phyloP scores from a whole-genome alignment of 2,329 filamentous ascomycete genomes.

The Volutella citrinella region DNA sequence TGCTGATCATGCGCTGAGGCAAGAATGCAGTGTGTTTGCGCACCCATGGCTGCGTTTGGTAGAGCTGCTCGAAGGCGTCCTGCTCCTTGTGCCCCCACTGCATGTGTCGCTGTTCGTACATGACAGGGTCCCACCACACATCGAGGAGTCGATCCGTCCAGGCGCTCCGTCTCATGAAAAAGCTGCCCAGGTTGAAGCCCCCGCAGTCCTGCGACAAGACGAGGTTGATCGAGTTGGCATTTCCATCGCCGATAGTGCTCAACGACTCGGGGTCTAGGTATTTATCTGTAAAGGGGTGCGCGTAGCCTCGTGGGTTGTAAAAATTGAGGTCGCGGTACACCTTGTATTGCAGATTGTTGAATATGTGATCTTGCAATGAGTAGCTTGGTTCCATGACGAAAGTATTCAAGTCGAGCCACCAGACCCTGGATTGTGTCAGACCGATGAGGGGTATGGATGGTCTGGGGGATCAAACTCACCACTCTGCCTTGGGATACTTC shows the following conservation, averaged over 20 bases:
- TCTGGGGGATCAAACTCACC: slow-evolving; percentile 69
- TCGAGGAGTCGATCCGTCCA: slow-evolving; percentile 93
- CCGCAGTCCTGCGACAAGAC: slow-evolving; percentile 90
- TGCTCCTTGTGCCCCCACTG: slow-evolving; percentile 99
- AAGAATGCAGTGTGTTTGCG: slow-evolving; percentile 85
- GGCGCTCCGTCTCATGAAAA: slow-evolving; percentile 79
- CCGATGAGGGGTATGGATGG: no score
- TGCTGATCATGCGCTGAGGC: slow-evolving; percentile 88
- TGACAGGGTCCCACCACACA: slow-evolving; percentile 97
- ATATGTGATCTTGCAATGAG: slow-evolving; percentile 87
- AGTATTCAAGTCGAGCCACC: slow-evolving; percentile 98
- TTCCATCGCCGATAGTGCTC: slow-evolving; percentile 74
- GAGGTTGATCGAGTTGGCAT: slow-evolving; percentile 77
- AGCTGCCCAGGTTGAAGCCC: slow-evolving; percentile 95
- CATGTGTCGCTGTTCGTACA: slow-evolving; percentile 98
- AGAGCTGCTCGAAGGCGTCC: slow-evolving; percentile 89
- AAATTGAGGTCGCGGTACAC: slow-evolving; percentile 94
- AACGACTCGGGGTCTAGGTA: slow-evolving; percentile 75
- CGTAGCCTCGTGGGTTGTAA: slow-evolving; percentile 93
- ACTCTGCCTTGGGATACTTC: slow-evolving; percentile 95
- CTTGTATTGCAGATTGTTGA: slow-evolving; percentile 70
- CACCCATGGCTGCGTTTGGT: slow-evolving; percentile 88
- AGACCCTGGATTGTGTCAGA: slow-evolving; percentile 70
- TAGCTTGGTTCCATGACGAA: slow-evolving; percentile 96
- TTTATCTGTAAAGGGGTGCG: slow-evolving; percentile 70